Evolutionary conservation across 106 monocot genomes (phyloP), one percentile per base, ranked within the genome.

Genomic region (Dioscorea dumetorum): DNA sequence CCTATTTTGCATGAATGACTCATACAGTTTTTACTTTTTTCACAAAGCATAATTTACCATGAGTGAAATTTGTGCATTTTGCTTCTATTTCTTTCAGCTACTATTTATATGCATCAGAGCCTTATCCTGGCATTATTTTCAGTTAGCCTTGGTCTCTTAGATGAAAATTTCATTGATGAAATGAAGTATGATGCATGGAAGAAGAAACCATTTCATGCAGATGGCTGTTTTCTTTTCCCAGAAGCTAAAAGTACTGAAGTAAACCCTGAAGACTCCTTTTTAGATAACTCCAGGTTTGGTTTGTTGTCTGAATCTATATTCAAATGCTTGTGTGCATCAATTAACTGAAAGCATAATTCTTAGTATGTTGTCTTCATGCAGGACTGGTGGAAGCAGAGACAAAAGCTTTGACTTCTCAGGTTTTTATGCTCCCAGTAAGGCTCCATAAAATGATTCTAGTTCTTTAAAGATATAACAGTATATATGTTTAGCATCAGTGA

Each of bases 391-490:
- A 23, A 58, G 61, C 57, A 54, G 35, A 51, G 18, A 34, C 56
- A 67, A 68, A 62, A 66, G 15, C 63, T 81, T 50, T 50, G 62
- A 76, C 8, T 64, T 51, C 57, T 73, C 83, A 76, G 90, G 90
- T 79, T 60, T 50, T 64, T 5, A 28, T 34, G 35, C 58, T 62
- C 8, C 48, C 53, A 51, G 41, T 48, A 58, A 35, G 22, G 49
- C 33, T 8, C 10, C 6, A 41, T 66, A 0, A 63, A 63, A 28
- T 33, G 15, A 57, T 63, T 33, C 22, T 73, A n/a, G n/a, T n/a
- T n/a, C n/a, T n/a, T n/a, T n/a, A n/a, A n/a, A n/a, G n/a, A n/a
- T n/a, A n/a, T n/a, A n/a, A n/a, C n/a, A n/a, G n/a, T n/a, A n/a
- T n/a, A n/a, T n/a, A n/a, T n/a, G n/a, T n/a, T n/a, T n/a, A n/a